Evolutionary conservation across 2,329 filamentous ascomycete species (phyloP).

Genomic region (Thermomyces lanuginosus): DNA sequence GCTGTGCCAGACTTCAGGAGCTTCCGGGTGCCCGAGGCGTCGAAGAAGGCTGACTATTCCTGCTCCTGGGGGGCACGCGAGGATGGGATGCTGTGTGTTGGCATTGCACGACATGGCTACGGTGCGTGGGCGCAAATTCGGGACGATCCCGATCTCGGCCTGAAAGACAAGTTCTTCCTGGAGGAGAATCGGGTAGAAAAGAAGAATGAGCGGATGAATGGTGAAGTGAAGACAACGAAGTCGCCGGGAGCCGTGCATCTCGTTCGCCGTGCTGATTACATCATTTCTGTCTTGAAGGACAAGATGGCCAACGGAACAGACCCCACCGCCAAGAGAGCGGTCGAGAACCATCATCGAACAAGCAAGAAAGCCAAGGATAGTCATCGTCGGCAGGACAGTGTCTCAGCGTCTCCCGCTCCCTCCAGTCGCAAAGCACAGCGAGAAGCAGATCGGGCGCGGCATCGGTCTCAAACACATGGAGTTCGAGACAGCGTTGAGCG

Average conservation of each 20-base stretch:
- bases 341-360: slow-evolving; percentile 88
- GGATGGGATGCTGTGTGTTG: slow-evolving; percentile 91
- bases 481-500: slow-evolving; percentile 28
- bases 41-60: slow-evolving; percentile 79
- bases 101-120: slow-evolving; percentile 84
- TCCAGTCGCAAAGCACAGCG: slow-evolving; percentile 27
- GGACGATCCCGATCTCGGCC: slow-evolving; percentile 71
- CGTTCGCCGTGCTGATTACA: slow-evolving; percentile 83
- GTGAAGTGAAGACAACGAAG: slow-evolving; percentile 43
- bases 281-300: slow-evolving; percentile 85
- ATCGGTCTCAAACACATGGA: slow-evolving; percentile 25
- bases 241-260: slow-evolving; percentile 95
- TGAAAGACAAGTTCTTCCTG: slow-evolving; percentile 83
- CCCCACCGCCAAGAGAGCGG: slow-evolving; percentile 55
- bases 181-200: slow-evolving; percentile 98
- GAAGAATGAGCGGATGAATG: slow-evolving; percentile 69
- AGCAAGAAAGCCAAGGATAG: slow-evolving; percentile 52
- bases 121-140: slow-evolving; percentile 91
- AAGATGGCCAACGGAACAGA: slow-evolving; percentile 51
- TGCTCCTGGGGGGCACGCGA: slow-evolving; percentile 86
- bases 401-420: slow-evolving; percentile 31
- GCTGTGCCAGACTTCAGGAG: slow-evolving; percentile 49
- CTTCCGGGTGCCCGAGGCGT: slow-evolving; percentile 80
- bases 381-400: slow-evolving; percentile 19
- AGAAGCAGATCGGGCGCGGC: slow-evolving; percentile 26